Base-by-base conservation (phyloP, 2,329 filamentous ascomycete genomes). In the Cercospora sesami region DNA sequence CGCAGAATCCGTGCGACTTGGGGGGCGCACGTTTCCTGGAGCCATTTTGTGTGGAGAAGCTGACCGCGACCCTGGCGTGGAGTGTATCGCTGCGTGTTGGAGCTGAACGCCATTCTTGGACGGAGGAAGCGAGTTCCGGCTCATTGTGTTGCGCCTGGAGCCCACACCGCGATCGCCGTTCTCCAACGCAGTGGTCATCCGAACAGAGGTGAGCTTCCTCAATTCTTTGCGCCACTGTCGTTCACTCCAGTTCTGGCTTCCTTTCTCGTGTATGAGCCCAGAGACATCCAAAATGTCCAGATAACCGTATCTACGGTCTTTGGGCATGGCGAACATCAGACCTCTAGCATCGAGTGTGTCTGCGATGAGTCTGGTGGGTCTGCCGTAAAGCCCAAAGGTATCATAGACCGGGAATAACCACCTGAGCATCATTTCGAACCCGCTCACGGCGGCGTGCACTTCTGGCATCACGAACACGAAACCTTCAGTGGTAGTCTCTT, bases 401-500 rank as follows among this genome's bases (percentile, higher is more conserved):
- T 99, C 95, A 84, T 92, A 99, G 0, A 93, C 92, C 0, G 95
- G 95, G 78, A 99, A 96, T 12, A 99, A 84, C 81, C 92, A 97
- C 57, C 93, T 88, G 36, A 99, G 84, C 85, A 99, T 90, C 85
- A 96, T 97, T 79, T 98, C 95, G 73, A 98, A 97, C 0, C 95
- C 95, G 64, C 89, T 91, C 12, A 99, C 91, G 18, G 93, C 94
- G n/a, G 94, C 90, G 75, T 92, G 93, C 1, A 91, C 87, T 79
- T 99, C 95, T 4, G 95, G 95, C 94, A 99, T 97, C 73, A 98
- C 90, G 76, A 99, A 99, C 4, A 99, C 92, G 75, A 97, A 97
- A 0, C 95, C 95, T 78, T 99, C 95, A 0, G 91, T 91, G 2
- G 90, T 70, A 90, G 26, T 92, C 89, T 8, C 91, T 89, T 12